Conservation (phyloP, 2,329 filamentous ascomycete genomes). For the Whalleya microplaca region DNA sequence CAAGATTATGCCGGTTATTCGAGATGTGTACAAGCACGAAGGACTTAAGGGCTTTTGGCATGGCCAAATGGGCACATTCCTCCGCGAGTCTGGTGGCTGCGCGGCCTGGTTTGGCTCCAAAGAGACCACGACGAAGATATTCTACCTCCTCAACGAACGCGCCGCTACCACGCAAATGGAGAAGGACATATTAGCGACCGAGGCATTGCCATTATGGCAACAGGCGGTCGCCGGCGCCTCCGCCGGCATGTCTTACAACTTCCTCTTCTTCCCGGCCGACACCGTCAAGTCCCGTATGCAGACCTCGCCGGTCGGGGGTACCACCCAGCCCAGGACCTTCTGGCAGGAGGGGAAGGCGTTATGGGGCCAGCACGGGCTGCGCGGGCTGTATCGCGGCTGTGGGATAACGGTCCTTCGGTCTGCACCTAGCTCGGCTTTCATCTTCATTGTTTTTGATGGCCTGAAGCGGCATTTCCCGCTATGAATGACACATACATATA, state of each 20-base stretch:
- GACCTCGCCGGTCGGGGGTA: constrained; percentile 71
- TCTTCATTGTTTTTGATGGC: constrained; percentile 93
- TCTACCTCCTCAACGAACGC: constrained; percentile 61
- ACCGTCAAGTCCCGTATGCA: constrained; percentile 98
- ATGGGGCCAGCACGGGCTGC: constrained; percentile 82
- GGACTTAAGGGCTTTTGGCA: constrained; percentile 91
- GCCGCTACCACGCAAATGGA: constrained; percentile 44
- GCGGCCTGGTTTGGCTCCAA: constrained; percentile 96
- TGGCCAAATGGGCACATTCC: constrained; percentile 89
- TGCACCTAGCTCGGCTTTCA: constrained; percentile 95
- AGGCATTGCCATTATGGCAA: constrained; percentile 77
- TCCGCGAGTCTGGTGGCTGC: constrained; percentile 90
- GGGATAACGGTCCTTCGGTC: constrained; percentile 89
- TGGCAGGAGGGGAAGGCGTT: constrained; percentile 70
- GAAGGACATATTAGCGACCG: constrained; percentile 46
- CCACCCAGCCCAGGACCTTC: constrained; percentile 66
- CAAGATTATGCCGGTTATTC: constrained; percentile 72
- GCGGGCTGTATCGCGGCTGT: constrained; percentile 89
- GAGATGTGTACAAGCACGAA: constrained; percentile 79
- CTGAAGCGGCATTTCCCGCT: constrained; percentile 71
- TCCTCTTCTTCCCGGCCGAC: constrained; percentile 95
- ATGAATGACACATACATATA: constrained; percentile 29
- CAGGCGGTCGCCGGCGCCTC: constrained; percentile 85
- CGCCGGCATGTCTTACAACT: constrained; percentile 94
- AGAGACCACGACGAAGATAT: constrained; percentile 75